Base-by-base conservation (phyloP, 2,329 filamentous ascomycete species). In the Canariomyces notabilis region DNA sequence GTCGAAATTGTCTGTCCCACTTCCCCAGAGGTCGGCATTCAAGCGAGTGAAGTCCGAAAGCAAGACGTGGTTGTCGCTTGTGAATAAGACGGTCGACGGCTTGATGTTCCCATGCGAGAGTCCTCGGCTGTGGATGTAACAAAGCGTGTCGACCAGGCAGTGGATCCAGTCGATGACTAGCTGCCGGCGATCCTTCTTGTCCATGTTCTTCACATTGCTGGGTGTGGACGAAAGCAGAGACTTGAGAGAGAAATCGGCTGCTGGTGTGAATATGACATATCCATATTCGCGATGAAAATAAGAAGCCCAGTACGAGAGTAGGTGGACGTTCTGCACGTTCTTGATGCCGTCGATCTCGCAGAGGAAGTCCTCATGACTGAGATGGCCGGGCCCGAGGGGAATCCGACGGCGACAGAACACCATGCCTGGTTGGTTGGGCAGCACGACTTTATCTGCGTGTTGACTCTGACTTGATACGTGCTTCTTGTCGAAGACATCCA, bases 101-200 rank as follows among this genome's bases (percentile, higher is more conserved):
- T 79, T 80, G 60, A 90, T 87, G 39, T 79, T 80, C 18, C 77
- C 76, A 56, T 89, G 85, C 2, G 77, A 76, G 19, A 79, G 73
- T 1, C 80, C 79, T 38, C 74, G 75, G 51, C 73, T 74, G 59
- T 89, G 85, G 2, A 89, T 66, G 51, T 77, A 85, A 43, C 81
- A 78, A 14, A 89, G 60, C 1, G 83, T 81, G 60, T 87, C 82
- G 33, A 76, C 73, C 4, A 89, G 72, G 60, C 85, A 89, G 58
- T 85, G 80, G 57, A 89, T 77, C 85, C 85, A 89, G 61, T 86
- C 82, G 60, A 87, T 70, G 5, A 88, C 62, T 14, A 84, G 67
- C 37, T 71, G 67, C 26, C 81, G 73, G 20, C 83, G 73, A 33
- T 77, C 73, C 41, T 72, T 69, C 59, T 86, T 85, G 3, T 76